Evolutionary conservation across 257 asterid species (phyloP).

Genomic region (Buddleja alternifolia): DNA sequence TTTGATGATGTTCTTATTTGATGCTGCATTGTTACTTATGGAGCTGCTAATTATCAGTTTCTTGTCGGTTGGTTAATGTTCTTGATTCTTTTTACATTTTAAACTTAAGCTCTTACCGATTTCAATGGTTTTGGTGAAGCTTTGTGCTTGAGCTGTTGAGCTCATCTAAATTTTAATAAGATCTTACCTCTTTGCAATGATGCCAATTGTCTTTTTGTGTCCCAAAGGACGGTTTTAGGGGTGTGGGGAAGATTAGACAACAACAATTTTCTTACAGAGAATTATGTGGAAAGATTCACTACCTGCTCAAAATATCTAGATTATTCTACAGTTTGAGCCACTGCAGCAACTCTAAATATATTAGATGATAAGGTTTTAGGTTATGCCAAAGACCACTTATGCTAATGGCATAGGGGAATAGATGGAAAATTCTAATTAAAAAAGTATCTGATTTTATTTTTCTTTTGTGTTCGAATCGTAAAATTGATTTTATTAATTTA

Average conservation of each 20-base stretch:
- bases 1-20: no score
- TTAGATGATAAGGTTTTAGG: constrained; percentile 5
- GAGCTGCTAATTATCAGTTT: constrained; percentile 4
- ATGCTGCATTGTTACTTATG: constrained; percentile 5
- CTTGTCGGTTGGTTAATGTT: no score
- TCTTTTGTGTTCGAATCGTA: not conserved
- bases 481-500: constrained; percentile 15
- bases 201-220: no score
- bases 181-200: no score
- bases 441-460: constrained; percentile 1
- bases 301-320: not conserved
- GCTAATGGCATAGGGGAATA: constrained; percentile 9
- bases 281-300: no score
- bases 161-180: no score
- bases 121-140: not conserved
- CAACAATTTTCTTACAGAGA: no score
- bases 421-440: not conserved
- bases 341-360: not conserved
- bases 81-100: not conserved
- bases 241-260: not conserved
- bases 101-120: not conserved
- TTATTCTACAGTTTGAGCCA: not conserved
- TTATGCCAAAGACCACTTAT: not conserved
- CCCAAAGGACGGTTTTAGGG: not conserved
- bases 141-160: not conserved